Conservation (phyloP, 441 rosid genomes). For the Erysimum pusillum region DNA sequence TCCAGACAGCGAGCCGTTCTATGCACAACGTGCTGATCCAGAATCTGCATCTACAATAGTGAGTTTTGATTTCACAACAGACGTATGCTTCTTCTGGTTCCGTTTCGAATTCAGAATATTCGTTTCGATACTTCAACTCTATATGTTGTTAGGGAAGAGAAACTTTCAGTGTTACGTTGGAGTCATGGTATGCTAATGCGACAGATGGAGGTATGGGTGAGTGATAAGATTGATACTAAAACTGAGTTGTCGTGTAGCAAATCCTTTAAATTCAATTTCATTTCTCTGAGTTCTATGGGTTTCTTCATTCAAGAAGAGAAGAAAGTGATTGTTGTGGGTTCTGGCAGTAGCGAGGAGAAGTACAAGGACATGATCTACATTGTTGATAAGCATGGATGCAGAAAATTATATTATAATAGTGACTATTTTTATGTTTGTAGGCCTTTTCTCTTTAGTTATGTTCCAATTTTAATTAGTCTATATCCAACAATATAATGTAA, state of each 20-base stretch:
- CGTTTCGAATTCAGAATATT: too few species aligned
- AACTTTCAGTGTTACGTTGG: not conserved
- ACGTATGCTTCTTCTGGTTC: not conserved
- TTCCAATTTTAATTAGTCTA: slow-evolving; percentile 1
- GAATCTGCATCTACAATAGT: not conserved
- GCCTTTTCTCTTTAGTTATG: not conserved
- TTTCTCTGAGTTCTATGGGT: not conserved
- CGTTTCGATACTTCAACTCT: too few species aligned
- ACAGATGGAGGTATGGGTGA: slow-evolving; percentile 13
- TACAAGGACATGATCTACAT: too few species aligned
- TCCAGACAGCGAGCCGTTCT: too few species aligned
- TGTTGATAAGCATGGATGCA: not conserved
- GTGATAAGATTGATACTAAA: not conserved
- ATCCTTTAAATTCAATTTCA: not conserved
- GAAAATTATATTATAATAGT: not conserved
- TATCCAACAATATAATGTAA: not conserved
- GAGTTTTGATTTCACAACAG: slow-evolving; percentile 14
- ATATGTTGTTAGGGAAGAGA: too few species aligned
- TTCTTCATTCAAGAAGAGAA: not conserved
- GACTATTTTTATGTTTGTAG: not conserved
- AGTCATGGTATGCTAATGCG: not conserved
- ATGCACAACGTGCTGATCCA: too few species aligned
- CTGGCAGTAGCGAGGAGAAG: too few species aligned
- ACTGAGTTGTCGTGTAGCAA: not conserved
- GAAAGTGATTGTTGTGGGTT: not conserved